Base-by-base conservation (phyloP, 768 basidiomycete species). In the Russula emetica region DNA sequence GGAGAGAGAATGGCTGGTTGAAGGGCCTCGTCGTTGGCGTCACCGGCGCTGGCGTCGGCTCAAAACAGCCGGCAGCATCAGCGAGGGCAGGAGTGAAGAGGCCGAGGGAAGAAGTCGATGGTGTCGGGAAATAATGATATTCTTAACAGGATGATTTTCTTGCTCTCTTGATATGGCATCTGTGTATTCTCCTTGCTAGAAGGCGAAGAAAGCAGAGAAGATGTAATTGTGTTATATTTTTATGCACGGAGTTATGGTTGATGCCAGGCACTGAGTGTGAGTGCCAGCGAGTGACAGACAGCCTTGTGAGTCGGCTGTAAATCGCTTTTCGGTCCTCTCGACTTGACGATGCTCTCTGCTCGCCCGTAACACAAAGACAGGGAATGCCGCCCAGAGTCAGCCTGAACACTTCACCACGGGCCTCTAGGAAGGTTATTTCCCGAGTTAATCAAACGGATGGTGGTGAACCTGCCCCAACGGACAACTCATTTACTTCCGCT, bases 1-100 rank as follows among this genome's bases (percentile, higher is more conserved):
- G 92, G 54, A 80, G 90, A 62, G 94, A 97, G 78, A 97, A 97
- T 70, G 89, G 90, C 1, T 96, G 93, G 92, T 74, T 96, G 68
- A 91, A 94, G 76, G 90, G 92, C 0, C 76, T 96, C 16, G 91
- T 96, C 7, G 91, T 94, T 3, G 90, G 90, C 32, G 89, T 92
- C 14, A 92, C 92, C 0, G 89, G 90, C 24, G 89, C 92, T 0
- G 89, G 90, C 24, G 89, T 83, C 40, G 85, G 78, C 49, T 76
- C 79, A 20, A 69, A 70, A 54, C 70, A 70, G 63, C 70, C 28
- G 8, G 55, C n/a, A 2, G 61, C n/a, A 0, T 10, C 56, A 18
- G 24, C 30, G 10, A 59, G 22, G 9, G 59, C 54, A 10, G 70
- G 71, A 14, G 50, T 61, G 8, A 72, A 72, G 69, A 20, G 71